Percentiles rank a stretch among this genome's conserved stretches.
Conservation (phyloP, 441 rosid genomes). For the Melianthus villosus region DNA sequence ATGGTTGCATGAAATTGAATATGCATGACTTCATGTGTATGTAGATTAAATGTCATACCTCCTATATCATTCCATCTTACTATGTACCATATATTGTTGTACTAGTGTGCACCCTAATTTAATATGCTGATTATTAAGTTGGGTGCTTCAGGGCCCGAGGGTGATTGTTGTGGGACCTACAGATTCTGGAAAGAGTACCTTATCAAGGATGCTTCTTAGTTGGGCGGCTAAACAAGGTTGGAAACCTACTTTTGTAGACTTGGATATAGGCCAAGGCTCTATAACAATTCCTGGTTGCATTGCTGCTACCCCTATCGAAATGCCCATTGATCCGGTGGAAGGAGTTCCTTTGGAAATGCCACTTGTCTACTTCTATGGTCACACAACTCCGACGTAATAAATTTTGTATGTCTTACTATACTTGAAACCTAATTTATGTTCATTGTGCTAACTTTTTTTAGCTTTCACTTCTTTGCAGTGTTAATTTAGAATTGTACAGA, state of each 20-base stretch:
- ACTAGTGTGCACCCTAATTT: too few species aligned
- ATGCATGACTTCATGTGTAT: too few species aligned
- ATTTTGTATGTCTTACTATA: conserved; percentile 1
- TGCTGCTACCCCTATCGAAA: conserved; percentile 76
- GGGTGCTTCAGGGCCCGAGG: conserved; percentile 54
- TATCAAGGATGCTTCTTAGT: conserved; percentile 77
- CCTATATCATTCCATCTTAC: too few species aligned
- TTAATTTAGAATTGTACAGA: conserved; percentile 55
- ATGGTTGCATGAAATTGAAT: too few species aligned
- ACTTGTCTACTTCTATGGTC: conserved; percentile 75
- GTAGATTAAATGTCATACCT: too few species aligned
- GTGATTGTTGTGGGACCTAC: conserved; percentile 74
- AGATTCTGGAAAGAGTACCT: conserved; percentile 79
- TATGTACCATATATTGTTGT: too few species aligned
- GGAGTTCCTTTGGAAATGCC: conserved; percentile 80
- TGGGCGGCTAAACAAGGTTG: conserved; percentile 91
- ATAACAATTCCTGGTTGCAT: conserved; percentile 72
- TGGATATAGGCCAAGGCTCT: conserved; percentile 86
- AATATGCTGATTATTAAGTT: too few species aligned
- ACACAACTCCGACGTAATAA: conserved; percentile 50
- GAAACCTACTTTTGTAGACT: conserved; percentile 75
- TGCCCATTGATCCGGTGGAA: conserved; percentile 88
- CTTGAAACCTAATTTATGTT: background rate
- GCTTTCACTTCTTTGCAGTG: conserved; percentile 25
- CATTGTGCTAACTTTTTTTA: background rate